Evolutionary conservation across 2,329 filamentous ascomycete genomes (phyloP).

Genomic region (Claviceps sp.): DNA sequence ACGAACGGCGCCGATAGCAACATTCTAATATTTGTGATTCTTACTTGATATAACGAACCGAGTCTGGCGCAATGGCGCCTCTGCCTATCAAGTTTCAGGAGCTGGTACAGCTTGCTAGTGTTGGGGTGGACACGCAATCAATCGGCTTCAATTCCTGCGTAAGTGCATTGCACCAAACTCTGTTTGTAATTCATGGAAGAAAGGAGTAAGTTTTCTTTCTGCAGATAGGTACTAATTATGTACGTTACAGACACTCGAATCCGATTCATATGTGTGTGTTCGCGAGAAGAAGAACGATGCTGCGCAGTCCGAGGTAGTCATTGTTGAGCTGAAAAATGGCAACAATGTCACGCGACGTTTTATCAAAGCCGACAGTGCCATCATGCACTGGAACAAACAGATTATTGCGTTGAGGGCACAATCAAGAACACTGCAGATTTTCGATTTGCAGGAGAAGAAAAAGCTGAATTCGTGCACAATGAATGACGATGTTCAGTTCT

Average conservation of each 20-base stretch:
- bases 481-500: constrained; percentile 96
- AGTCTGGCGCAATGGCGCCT: constrained; percentile 42
- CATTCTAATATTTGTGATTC: constrained; percentile 7
- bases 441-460: constrained; percentile 82
- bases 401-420: constrained; percentile 96
- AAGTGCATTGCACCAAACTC: constrained; percentile 11
- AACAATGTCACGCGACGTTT: constrained; percentile 90
- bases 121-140: constrained; percentile 32
- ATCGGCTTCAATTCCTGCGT: constrained; percentile 76
- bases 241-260: constrained; percentile 73
- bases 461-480: constrained; percentile 96
- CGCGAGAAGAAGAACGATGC: constrained; percentile 83
- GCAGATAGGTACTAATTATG: constrained; percentile 1
- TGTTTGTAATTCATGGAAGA: neutral
- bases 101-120: constrained; percentile 54
- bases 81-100: constrained; percentile 90
- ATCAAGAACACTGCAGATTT: constrained; percentile 89
- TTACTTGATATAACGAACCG: constrained; percentile 12
- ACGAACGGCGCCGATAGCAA: neutral
- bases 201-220: neutral
- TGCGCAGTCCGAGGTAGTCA: constrained; percentile 84
- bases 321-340: constrained; percentile 92
- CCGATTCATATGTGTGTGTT: constrained; percentile 90
- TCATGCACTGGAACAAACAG: constrained; percentile 96
- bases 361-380: constrained; percentile 98